Conservation (phyloP, 2,329 filamentous ascomycete genomes). For the Fusarium globosum region DNA sequence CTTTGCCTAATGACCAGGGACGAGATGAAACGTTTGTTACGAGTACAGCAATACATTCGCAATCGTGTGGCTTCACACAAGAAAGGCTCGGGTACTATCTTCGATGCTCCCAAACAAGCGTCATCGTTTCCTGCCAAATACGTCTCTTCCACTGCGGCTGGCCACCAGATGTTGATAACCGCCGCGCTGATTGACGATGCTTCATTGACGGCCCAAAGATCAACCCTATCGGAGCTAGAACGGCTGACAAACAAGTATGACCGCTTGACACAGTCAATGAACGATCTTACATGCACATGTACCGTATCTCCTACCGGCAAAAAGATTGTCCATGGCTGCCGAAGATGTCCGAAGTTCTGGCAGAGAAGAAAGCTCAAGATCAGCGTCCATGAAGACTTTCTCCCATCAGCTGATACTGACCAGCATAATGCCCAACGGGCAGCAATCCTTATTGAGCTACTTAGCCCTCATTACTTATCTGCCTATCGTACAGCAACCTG, state of each 20-base stretch:
- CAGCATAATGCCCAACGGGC: conserved; percentile 20
- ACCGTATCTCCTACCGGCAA: neutral
- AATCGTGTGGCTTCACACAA: conserved; percentile 28
- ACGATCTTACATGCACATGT: conserved; percentile 27
- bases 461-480: conserved; percentile 59
- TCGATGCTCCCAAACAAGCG: conserved; percentile 52
- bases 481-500: conserved; percentile 38
- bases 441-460: conserved; percentile 62
- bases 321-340: conserved; percentile 12
- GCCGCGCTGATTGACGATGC: neutral
- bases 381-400: conserved; percentile 38
- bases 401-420: conserved; percentile 28
- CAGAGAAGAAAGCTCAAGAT: conserved; percentile 30
- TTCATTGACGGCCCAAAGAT: neutral
- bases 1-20: conserved; percentile 60
- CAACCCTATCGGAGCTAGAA: conserved; percentile 9
- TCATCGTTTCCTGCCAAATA: conserved; percentile 1
- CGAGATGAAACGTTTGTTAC: conserved; percentile 63
- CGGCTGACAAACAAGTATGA: conserved; percentile 20
- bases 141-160: neutral
- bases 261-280: conserved; percentile 17
- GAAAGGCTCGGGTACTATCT: conserved; percentile 54
- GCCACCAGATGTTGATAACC: neutral
- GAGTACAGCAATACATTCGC: conserved; percentile 33
- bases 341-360: conserved; percentile 25